These are phyloP conservation scores for Sequoia sempervirens DNA, from an alignment of 75 land plant genomes.

Conservation along the genomic window DNA sequence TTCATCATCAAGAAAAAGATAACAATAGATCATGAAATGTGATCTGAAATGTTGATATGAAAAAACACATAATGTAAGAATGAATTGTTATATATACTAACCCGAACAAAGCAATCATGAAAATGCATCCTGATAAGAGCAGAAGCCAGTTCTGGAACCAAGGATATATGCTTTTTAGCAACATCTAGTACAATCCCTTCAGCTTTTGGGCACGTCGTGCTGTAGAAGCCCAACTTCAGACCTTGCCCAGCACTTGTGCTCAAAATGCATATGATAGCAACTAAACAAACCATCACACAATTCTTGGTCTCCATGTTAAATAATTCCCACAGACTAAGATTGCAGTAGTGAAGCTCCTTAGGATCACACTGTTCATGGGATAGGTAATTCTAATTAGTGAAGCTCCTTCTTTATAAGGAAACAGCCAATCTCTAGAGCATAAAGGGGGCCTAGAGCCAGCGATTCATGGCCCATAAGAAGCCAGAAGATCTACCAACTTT, in stretches of 20 bases:
- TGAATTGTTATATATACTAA: neutral
- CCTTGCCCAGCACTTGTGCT: no score
- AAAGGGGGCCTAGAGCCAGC: no score
- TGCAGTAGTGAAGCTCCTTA: neutral
- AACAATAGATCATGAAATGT: no score
- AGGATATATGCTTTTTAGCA: conserved; percentile 6
- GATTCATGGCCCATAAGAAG: no score
- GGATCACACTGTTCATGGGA: neutral
- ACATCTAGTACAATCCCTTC: conserved; percentile 26
- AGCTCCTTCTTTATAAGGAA: neutral
- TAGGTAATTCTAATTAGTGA: neutral
- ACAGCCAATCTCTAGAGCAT: no score
- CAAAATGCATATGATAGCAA: no score
- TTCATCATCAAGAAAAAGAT: no score
- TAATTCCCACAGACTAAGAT: neutral
- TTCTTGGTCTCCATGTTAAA: no score
- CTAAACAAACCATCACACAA: no score
- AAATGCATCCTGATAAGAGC: conserved; percentile 61
- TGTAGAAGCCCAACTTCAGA: conserved; percentile 38
- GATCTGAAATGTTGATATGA: no score
- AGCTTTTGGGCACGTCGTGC: conserved; percentile 32
- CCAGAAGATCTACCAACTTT: no score
- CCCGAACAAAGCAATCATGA: conserved; percentile 72
- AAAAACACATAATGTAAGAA: no score
- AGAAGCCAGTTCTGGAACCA: conserved; percentile 39